Conservation (phyloP, 192 early-diverging fungal genomes). For the Backusella circina region DNA sequence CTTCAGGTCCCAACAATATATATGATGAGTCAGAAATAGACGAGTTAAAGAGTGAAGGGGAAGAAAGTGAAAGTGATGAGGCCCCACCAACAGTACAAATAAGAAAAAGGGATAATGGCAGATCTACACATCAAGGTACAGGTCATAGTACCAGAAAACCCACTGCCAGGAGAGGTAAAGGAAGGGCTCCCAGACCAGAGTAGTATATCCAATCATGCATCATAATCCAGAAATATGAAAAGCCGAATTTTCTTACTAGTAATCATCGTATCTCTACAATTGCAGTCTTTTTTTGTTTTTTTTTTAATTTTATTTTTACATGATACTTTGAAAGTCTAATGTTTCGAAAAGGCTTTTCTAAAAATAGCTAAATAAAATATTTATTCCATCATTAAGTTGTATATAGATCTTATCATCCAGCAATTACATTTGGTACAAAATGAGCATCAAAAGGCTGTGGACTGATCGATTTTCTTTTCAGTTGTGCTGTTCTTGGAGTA, state of each 20-base stretch:
- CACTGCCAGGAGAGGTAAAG: background rate
- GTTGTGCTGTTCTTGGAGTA: background rate
- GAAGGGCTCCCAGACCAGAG: background rate
- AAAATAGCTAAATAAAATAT: too few relatives aligned
- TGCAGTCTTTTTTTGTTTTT: too few relatives aligned
- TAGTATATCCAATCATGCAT: background rate
- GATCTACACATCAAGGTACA: background rate
- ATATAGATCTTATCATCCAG: background rate
- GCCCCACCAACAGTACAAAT: background rate
- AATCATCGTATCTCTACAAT: background rate
- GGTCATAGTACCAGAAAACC: background rate
- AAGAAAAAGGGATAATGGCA: background rate
- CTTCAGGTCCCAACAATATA: background rate
- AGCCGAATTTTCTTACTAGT: too few relatives aligned
- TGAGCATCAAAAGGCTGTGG: too few relatives aligned
- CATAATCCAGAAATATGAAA: background rate
- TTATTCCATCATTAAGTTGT: too few relatives aligned
- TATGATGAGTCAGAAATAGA: background rate
- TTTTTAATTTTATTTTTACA: too few relatives aligned
- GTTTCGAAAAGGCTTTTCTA: too few relatives aligned
- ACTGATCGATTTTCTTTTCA: background rate
- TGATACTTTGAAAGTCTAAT: too few relatives aligned
- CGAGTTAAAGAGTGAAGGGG: background rate
- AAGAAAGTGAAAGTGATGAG: background rate
- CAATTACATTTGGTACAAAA: background rate